Percentiles rank a stretch among this genome's conserved stretches.
Evolutionary conservation across 139 green algal genomes (phyloP).

Genomic region (Picochlorum sp.): DNA sequence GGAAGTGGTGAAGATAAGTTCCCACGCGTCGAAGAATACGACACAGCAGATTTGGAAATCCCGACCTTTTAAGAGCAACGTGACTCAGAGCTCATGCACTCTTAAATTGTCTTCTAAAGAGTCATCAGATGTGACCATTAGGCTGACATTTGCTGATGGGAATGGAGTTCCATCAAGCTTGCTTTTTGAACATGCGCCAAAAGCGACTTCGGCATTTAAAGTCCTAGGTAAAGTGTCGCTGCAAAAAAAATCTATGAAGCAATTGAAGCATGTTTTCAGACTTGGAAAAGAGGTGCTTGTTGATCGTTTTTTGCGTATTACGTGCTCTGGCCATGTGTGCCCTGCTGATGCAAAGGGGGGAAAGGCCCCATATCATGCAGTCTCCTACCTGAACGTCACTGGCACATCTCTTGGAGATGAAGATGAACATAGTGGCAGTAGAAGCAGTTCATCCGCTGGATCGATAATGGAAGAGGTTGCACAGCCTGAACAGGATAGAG

Average conservation of each 20-base stretch:
- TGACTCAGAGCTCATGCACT: constrained; percentile 16
- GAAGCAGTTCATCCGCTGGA: no score
- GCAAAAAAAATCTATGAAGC: constrained; percentile 8
- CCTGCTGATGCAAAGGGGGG: neutral
- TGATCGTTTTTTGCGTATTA: constrained; percentile 32
- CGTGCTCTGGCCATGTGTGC: constrained; percentile 23
- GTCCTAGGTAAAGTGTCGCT: constrained; percentile 22
- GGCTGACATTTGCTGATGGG: constrained; percentile 22
- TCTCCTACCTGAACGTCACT: constrained; percentile 20
- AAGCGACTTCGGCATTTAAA: constrained; percentile 18
- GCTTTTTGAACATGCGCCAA: constrained; percentile 15
- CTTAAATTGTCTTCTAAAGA: constrained; percentile 11
- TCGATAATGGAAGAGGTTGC: no score
- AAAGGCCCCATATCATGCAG: constrained; percentile 9
- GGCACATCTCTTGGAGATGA: neutral
- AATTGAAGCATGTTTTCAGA: constrained; percentile 32
- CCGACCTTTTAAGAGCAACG: constrained; percentile 2
- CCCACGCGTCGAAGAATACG: neutral
- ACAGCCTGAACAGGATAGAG: no score
- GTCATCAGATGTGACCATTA: constrained; percentile 12
- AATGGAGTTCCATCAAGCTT: constrained; percentile 11
- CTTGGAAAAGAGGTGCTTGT: constrained; percentile 19
- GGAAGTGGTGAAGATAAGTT: constrained; percentile 2
- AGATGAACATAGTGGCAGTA: neutral
- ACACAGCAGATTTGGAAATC: neutral